A percentile compares a stretch with the other conserved stretches of the same genome.
Evolutionary conservation across 192 early-diverging fungal genomes (phyloP).

Genomic region (Umbelopsis vinacea): DNA sequence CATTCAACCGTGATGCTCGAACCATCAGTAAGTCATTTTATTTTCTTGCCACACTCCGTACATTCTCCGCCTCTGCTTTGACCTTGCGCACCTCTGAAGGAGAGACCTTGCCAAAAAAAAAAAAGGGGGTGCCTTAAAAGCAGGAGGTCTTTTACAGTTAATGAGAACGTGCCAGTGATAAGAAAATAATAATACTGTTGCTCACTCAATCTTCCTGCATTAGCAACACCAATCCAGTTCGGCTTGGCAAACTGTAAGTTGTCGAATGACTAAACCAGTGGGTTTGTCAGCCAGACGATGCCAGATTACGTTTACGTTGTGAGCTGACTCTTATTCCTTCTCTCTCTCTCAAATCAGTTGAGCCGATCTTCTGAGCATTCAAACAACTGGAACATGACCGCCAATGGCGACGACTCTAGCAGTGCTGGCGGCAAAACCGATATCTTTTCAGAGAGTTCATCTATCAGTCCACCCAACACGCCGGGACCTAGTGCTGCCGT

Average conservation of each 20-base stretch:
- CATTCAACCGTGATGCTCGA: not conserved
- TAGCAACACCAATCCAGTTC: slow-evolving; percentile 13
- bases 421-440: slow-evolving; percentile 19
- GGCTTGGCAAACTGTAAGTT: slow-evolving; percentile 18
- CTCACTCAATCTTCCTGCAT: not conserved
- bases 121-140: not conserved
- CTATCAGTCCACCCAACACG: not conserved
- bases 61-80: not conserved
- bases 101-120: not conserved
- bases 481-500: slow-evolving; percentile 13
- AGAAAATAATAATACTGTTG: slow-evolving; percentile 9
- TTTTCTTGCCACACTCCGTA: not conserved
- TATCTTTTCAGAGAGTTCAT: slow-evolving; percentile 15
- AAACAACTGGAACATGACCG: slow-evolving; percentile 12
- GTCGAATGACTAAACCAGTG: not conserved
- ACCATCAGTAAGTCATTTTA: not conserved
- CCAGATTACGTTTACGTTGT: not conserved
- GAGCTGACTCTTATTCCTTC: not conserved
- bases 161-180: slow-evolving; percentile 18
- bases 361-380: not conserved
- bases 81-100: not conserved
- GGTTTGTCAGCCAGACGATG: not conserved
- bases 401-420: slow-evolving; percentile 16
- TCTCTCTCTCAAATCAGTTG: not conserved
- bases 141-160: slow-evolving; percentile 1